Conservation (phyloP, 495 filamentous ascomycete species). For the Aspergillus sclerotioniger region DNA sequence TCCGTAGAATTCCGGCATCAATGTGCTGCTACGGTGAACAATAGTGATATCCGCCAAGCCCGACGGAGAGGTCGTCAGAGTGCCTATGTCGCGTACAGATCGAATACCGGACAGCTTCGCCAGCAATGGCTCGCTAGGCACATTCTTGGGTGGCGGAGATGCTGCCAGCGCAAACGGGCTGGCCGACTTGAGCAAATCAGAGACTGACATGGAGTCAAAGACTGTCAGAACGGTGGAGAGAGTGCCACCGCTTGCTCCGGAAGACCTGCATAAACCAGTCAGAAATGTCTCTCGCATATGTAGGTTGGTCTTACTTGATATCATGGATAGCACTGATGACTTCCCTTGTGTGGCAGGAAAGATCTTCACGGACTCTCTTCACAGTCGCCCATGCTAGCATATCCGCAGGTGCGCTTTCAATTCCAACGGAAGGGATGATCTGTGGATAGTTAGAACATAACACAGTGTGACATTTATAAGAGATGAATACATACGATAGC, state of each 20-base stretch:
- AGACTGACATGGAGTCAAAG: slow-evolving; percentile 58
- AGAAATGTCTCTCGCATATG: slow-evolving; percentile 7
- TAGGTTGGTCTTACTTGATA: slow-evolving; percentile 45
- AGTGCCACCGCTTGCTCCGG: slow-evolving; percentile 72
- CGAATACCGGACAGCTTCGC: slow-evolving; percentile 59
- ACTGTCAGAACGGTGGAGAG: slow-evolving; percentile 61
- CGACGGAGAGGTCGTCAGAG: slow-evolving; percentile 60
- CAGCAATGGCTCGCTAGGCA: slow-evolving; percentile 31
- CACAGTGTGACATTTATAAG: not conserved
- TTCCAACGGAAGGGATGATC: slow-evolving; percentile 81
- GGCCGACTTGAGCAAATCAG: slow-evolving; percentile 53
- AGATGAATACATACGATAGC: slow-evolving; percentile 56
- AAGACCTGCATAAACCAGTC: slow-evolving; percentile 25
- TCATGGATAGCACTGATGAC: slow-evolving; percentile 62
- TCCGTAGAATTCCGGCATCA: slow-evolving; percentile 69
- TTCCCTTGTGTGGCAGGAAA: slow-evolving; percentile 54
- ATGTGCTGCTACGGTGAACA: slow-evolving; percentile 74
- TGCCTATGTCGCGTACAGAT: slow-evolving; percentile 62
- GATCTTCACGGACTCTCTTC: slow-evolving; percentile 57
- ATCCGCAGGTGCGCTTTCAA: slow-evolving; percentile 86
- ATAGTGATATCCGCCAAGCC: slow-evolving; percentile 60
- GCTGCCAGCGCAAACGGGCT: slow-evolving; percentile 68
- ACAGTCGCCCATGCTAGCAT: slow-evolving; percentile 71
- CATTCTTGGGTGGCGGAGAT: slow-evolving; percentile 43
- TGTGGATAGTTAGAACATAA: slow-evolving; percentile 29